Conservation (phyloP, 495 filamentous ascomycete genomes). For the Penicillium fimorum region DNA sequence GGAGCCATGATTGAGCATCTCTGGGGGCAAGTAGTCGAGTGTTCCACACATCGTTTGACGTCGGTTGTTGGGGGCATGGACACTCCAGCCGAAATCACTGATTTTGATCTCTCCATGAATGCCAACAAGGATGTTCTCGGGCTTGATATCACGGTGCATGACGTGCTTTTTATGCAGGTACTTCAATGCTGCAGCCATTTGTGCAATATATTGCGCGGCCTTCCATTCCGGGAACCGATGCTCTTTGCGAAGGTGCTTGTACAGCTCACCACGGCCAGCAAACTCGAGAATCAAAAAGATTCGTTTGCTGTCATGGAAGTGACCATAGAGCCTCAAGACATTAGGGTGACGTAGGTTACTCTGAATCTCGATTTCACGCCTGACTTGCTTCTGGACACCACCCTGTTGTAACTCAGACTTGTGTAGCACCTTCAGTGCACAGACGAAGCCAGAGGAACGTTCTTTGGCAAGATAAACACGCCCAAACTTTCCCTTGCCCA, state of each 20-base stretch:
- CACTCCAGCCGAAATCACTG: slow-evolving; percentile 97
- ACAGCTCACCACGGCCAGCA: slow-evolving; percentile 91
- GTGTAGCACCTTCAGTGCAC: slow-evolving; percentile 94
- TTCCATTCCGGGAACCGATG: slow-evolving; percentile 92
- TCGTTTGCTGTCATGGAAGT: slow-evolving; percentile 96
- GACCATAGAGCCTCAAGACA: slow-evolving; percentile 88
- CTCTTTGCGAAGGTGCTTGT: slow-evolving; percentile 91
- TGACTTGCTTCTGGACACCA: slow-evolving; percentile 93
- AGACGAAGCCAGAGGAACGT: slow-evolving; percentile 84
- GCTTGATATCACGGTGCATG: slow-evolving; percentile 98
- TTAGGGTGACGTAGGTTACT: slow-evolving; percentile 95
- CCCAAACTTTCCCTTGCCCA: slow-evolving; percentile 97
- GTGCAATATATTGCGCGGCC: slow-evolving; percentile 95
- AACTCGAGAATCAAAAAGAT: slow-evolving; percentile 97
- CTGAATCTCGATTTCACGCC: slow-evolving; percentile 97
- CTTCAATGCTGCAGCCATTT: slow-evolving; percentile 90
- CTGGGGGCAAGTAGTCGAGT: slow-evolving; percentile 92
- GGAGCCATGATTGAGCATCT: slow-evolving; percentile 85
- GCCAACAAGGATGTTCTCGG: slow-evolving; percentile 95
- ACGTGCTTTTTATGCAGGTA: slow-evolving; percentile 98
- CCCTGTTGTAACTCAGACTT: slow-evolving; percentile 91
- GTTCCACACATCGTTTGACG: slow-evolving; percentile 96
- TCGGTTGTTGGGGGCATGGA: slow-evolving; percentile 93
- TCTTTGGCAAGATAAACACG: slow-evolving; percentile 95
- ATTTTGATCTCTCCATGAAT: slow-evolving; percentile 99